These are phyloP conservation scores for Cercospora nicotianae DNA, from an alignment of 2,329 filamentous ascomycete species.

Conservation along the genomic window DNA sequence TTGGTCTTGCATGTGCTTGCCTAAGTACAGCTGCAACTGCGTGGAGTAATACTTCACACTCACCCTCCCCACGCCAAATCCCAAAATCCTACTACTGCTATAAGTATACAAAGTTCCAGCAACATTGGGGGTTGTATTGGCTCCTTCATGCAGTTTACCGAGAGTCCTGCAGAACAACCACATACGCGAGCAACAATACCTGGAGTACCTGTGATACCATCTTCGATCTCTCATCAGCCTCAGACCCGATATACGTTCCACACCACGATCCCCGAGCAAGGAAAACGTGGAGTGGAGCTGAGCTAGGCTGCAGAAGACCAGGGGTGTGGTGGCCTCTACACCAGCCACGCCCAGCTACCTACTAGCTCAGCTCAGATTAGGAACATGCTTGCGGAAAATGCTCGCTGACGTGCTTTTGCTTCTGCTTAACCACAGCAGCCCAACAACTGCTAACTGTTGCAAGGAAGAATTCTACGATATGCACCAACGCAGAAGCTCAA, in stretches of 20 bases:
- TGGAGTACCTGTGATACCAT: not conserved
- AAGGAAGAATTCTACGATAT: too few relatives aligned
- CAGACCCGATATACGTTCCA: not conserved
- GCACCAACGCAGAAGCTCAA: too few relatives aligned
- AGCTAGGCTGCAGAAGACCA: not conserved
- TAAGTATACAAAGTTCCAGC: too few relatives aligned
- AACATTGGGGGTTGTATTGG: too few relatives aligned
- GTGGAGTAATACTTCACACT: not conserved
- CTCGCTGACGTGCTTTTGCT: not conserved
- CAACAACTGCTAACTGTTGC: too few relatives aligned
- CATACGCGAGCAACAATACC: not conserved
- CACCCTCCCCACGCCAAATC: not conserved
- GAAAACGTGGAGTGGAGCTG: not conserved
- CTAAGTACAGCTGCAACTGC: not conserved
- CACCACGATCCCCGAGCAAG: not conserved
- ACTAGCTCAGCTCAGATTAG: not conserved
- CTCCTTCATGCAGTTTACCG: too few relatives aligned
- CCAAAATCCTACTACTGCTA: too few relatives aligned
- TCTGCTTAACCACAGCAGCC: not conserved
- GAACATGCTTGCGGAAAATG: not conserved
- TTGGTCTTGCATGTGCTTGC: not conserved
- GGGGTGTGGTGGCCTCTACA: not conserved
- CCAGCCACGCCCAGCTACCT: not conserved
- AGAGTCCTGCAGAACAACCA: not conserved
- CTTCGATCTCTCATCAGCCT: not conserved